Conservation (phyloP, 768 basidiomycete species). For the Mrakia blollopis region DNA sequence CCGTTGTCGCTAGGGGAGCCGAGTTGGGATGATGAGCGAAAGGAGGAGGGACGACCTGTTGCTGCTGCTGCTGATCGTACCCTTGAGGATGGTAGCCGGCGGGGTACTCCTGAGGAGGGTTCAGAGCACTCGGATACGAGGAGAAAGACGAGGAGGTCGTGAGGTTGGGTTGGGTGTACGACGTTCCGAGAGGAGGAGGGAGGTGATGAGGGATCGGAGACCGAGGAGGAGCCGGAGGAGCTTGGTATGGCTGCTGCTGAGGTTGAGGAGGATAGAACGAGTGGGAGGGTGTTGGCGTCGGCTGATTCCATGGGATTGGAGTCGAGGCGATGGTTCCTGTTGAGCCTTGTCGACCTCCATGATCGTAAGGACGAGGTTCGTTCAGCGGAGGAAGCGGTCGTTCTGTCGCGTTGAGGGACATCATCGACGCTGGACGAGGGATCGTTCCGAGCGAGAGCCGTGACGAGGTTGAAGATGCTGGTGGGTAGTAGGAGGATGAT, state of each 20-base stretch:
- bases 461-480: background rate
- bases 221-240: background rate
- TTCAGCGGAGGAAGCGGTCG: background rate
- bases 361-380: background rate
- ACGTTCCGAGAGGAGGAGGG: background rate
- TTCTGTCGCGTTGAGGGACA: conserved; percentile 7
- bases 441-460: background rate
- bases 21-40: conserved; percentile 19
- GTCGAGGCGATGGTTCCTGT: conserved; percentile 4
- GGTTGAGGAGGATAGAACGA: background rate
- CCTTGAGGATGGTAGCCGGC: conserved; percentile 9
- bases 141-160: background rate
- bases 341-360: conserved; percentile 2
- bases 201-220: background rate
- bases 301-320: background rate
- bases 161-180: background rate
- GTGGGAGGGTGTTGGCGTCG: background rate
- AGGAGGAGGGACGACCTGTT: conserved; percentile 1
- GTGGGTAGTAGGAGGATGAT: conserved; percentile 8
- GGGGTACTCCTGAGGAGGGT: background rate
- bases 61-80: background rate
- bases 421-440: conserved; percentile 20
- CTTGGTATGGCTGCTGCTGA: conserved; percentile 6
- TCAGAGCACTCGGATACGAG: background rate
- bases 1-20: background rate